Base-by-base conservation (phyloP, 257 asterid species). In the Nicotiana attenuata region DNA sequence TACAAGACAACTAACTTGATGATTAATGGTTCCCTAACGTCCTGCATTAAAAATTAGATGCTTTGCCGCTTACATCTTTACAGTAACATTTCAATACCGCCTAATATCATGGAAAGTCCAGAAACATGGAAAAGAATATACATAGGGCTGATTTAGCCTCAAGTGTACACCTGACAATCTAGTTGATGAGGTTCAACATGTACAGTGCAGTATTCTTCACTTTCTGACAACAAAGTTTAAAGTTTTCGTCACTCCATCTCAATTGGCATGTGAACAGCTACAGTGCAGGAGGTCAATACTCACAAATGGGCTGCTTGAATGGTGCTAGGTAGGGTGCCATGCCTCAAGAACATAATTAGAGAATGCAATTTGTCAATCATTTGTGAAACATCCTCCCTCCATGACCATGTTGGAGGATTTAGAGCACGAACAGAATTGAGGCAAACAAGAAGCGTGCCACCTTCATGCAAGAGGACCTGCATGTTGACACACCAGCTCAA, bases 381-480 rank as follows among this genome's bases (percentile, higher is more conserved):
- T 83, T 88, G 89, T 81, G 78, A 82, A 68, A 90, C 45, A 81
- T 92, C 90, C 31, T 89, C 87, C 86, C 83, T 93, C 90, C 93
- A 92, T 22, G 97, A 96, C 98, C 98, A 92, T 7, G 96, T 82
- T 1, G 98, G 98, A 33, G 87, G 80, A 85, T 89, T 92, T 82
- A 96, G 88, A 20, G 99, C 98, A 5, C 99, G 94, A 38, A 96
- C 84, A n/a, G 99, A 94, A 82, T 94, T 96, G 77, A 96, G 86
- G 82, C 98, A 96, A 76, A 96, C 98, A 10, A 96, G 86, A 84
- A 94, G 97, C 1, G 99, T 96, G 65, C 98, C 99, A 8, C 99
- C 99, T 87, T 96, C 99, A 69, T 96, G 99, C 84, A 96, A 91
- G 76, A 93, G 95, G 73, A 96, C 98, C 98, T 96, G 91, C 84